These are phyloP conservation scores for Discostella stelligera DNA, from an alignment of 352 stramenopile species.

Conservation along the genomic window DNA sequence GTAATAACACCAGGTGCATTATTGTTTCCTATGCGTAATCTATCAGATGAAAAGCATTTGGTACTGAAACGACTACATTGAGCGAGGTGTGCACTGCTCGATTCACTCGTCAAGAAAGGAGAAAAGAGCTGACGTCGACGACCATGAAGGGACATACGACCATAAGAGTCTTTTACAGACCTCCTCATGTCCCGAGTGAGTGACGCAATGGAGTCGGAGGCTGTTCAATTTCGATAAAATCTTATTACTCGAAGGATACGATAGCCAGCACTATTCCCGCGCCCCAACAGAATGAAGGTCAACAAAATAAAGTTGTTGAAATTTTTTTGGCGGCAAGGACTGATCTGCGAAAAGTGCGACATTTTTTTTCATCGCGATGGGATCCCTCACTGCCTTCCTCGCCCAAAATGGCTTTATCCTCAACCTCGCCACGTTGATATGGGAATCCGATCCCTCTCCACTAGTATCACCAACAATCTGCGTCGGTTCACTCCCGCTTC, in stretches of 20 bases:
- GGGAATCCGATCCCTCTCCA: slow-evolving; percentile 26
- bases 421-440: slow-evolving; percentile 40
- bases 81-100: background rate
- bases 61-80: background rate
- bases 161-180: background rate
- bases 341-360: background rate
- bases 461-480: slow-evolving; percentile 28
- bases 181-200: background rate
- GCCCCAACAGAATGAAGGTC: too few species aligned
- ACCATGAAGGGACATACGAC: background rate
- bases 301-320: too few species aligned
- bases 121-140: background rate
- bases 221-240: too few species aligned
- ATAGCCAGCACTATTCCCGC: too few species aligned
- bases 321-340: slow-evolving; percentile 1
- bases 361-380: too few species aligned
- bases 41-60: background rate
- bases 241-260: too few species aligned
- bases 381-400: background rate
- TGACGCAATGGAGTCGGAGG: background rate
- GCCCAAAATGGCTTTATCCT: slow-evolving; percentile 22
- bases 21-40: background rate
- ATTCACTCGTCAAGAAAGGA: background rate
- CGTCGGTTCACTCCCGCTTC: slow-evolving; percentile 46
- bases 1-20: background rate